These are phyloP conservation scores for Tuber umbilicatum DNA, from an alignment of 495 filamentous ascomycete genomes.

Conservation along the genomic window DNA sequence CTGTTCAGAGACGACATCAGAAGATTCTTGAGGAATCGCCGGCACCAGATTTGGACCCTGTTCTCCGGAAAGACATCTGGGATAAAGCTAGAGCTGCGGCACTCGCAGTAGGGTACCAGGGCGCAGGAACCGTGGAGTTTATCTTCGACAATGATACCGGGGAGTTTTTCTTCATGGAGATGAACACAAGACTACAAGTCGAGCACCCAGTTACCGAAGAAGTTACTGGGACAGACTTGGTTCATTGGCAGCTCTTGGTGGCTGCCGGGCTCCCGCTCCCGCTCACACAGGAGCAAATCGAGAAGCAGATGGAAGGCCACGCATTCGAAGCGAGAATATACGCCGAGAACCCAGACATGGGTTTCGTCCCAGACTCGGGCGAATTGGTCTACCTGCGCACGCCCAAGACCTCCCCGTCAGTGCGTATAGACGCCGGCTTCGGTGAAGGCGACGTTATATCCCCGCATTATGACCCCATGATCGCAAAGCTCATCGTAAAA, in stretches of 20 bases:
- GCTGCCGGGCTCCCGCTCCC: slow-evolving; percentile 84
- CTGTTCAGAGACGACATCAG: slow-evolving; percentile 82
- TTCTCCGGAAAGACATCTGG: slow-evolving; percentile 81
- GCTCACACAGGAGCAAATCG: slow-evolving; percentile 73
- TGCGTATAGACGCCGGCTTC: slow-evolving; percentile 91
- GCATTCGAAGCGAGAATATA: slow-evolving; percentile 96
- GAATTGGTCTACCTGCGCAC: slow-evolving; percentile 72
- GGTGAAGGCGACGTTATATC: slow-evolving; percentile 85
- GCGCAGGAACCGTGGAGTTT: slow-evolving; percentile 95
- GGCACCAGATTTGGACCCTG: slow-evolving; percentile 74
- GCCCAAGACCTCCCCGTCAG: slow-evolving; percentile 59
- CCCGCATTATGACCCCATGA: slow-evolving; percentile 98
- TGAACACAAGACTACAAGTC: slow-evolving; percentile 96
- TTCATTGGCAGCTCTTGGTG: slow-evolving; percentile 92
- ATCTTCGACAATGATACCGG: slow-evolving; percentile 95
- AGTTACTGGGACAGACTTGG: slow-evolving; percentile 90
- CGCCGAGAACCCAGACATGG: slow-evolving; percentile 82
- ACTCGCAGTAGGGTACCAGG: slow-evolving; percentile 86
- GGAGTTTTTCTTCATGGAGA: slow-evolving; percentile 99
- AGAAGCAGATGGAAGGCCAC: slow-evolving; percentile 71
- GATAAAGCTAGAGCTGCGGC: slow-evolving; percentile 85
- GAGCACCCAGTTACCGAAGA: slow-evolving; percentile 97
- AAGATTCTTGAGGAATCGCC: slow-evolving; percentile 97
- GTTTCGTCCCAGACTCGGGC: slow-evolving; percentile 94
- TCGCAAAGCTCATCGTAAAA: slow-evolving; percentile 92